Evolutionary conservation across 805 yeast species (phyloP).

Genomic region (Yarrowia porcina): DNA sequence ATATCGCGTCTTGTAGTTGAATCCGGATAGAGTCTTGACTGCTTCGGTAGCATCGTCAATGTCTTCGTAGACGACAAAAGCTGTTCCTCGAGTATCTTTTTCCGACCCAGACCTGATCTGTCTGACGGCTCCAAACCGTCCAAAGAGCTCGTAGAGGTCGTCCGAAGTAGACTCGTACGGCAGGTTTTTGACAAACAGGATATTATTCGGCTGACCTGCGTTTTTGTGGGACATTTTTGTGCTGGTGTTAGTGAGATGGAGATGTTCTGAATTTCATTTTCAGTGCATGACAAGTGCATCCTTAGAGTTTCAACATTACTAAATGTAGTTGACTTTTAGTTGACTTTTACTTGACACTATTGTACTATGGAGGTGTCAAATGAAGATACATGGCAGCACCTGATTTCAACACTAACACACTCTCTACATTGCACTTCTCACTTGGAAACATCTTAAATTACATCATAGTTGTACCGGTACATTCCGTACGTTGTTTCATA

Average conservation of each 20-base stretch:
- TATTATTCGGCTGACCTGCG: conserved; percentile 38
- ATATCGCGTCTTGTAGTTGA: conserved; percentile 57
- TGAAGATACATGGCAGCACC: no score
- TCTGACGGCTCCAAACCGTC: conserved; percentile 53
- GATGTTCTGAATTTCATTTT: not conserved
- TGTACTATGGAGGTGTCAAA: no score
- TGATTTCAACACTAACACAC: no score
- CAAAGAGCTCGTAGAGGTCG: conserved; percentile 52
- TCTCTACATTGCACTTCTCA: no score
- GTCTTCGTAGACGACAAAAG: conserved; percentile 53
- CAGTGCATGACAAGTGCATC: no score
- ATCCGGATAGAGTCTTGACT: conserved; percentile 55
- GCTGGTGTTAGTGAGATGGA: not conserved
- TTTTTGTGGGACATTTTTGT: conserved; percentile 12
- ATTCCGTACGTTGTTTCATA: no score
- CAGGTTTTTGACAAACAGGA: conserved; percentile 53
- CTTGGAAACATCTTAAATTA: no score
- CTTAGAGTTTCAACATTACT: no score
- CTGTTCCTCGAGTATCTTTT: conserved; percentile 48
- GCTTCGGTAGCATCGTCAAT: conserved; percentile 50
- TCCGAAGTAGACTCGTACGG: conserved; percentile 50
- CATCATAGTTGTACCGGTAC: no score
- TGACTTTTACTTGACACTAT: no score
- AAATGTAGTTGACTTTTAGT: no score
- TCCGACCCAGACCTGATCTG: conserved; percentile 50